Base-by-base conservation (phyloP, 2,329 filamentous ascomycete genomes). In the Sclerotinia borealis region DNA sequence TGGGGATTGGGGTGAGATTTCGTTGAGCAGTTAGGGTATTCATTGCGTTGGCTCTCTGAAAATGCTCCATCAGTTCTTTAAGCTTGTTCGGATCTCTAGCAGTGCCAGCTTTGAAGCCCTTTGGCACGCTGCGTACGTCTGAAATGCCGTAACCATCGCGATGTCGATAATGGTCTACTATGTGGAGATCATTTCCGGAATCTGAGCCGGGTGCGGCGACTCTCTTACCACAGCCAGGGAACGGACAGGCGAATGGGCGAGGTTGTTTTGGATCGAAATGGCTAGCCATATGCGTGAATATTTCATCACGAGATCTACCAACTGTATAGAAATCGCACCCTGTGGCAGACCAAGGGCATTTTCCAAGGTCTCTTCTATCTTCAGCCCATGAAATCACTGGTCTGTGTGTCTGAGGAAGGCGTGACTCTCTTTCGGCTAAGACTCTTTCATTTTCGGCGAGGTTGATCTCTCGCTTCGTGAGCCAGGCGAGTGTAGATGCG, bases 131-230 rank as follows among this genome's bases (percentile, higher is more conserved):
- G 15, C 22, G 29, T 19, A 58, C 41, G 13, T 58, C 54, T 22
- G 39, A 19, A 13, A 58, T 58, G 8, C 54, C 54, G 25, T 22
- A 19, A 31, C 22, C 29, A 6, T 22, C 4, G 54, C 54, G 54
- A 15, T 58, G 54, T 45, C 54, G 54, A 58, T 58, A 58, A 47
- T 58, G 54, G 17, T 58, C 54, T 4, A 34, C 27, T 3, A 58
- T 10, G n/a, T 11, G 13, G 34, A 58, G 7, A 31, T 58, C 45
- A 0, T 11, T 22, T 19, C 22, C 54, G 4, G 54, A 4, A 25
- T 45, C 29, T 17, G 54, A 45, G 4, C 39, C 54, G n/a, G 54
- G 39, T 11, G 17, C 8, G 15, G 54, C 54, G 3, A 58, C 19
- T 34, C 11, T 22, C 39, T 58, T 58, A 8, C 54, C 29, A 36